Evolutionary conservation across 2,329 filamentous ascomycete genomes (phyloP), one percentile per base, ranked within the genome.

Genomic region (Penicillium frequentans): DNA sequence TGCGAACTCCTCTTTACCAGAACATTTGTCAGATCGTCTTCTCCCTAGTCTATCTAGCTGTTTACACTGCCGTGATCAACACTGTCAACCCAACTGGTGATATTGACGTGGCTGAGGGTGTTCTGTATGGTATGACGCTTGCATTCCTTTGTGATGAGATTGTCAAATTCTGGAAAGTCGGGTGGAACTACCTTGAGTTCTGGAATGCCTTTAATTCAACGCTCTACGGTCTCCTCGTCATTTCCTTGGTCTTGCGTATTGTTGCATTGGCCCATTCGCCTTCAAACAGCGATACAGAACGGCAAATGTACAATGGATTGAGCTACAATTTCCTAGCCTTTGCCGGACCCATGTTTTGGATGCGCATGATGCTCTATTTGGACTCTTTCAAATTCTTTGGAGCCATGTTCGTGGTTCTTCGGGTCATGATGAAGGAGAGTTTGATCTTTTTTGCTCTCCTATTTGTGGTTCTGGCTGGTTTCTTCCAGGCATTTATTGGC

Each of bases 311-410:
- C 74, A 97, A 96, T 72, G 82, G 85, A 56, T 79, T 97, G 21
- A 93, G 90, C 71, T 99, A 99, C 77, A 96, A 96, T 75, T 92
- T 98, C 72, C 79, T 99, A 24, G 92, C 95, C 10, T 96, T 97
- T 73, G 87, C 88, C 3, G 93, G 95, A 0, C 95, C 95, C 0
- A 90, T 99, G 90, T 98, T 99, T 75, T 99, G 95, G 93, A 90
- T 88, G 70, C 89, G 95, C 5, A 82, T 99, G 57, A 78, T 99
- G 60, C 84, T 99, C 7, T 99, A 97, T 71, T 85, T 99, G 19
- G 95, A 99, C 75, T 91, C 90, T 0, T 85, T 96, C 82, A 87
- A 90, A 54, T 99, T 99, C 81, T 99, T 99, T 68, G 95, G 95
- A 24, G 92, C 93, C 49, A 99, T 99, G 95, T 84, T 99, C 1